Percentiles rank a stretch among this genome's conserved stretches.
Evolutionary conservation across 805 yeast species (phyloP).

Genomic region (Sugiyamaella qingdaonensis): DNA sequence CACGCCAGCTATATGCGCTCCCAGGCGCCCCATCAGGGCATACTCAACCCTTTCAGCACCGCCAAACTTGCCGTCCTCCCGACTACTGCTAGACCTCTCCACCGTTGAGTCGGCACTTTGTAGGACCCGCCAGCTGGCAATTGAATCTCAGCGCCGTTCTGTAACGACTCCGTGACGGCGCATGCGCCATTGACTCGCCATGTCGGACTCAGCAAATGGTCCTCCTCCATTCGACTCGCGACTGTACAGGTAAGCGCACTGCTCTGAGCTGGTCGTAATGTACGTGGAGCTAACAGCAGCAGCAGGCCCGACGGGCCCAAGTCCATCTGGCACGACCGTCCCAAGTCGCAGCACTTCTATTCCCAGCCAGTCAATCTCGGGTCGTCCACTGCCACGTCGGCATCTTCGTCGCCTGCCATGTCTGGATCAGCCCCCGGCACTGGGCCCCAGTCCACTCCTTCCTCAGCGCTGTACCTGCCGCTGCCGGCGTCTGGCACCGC

Average conservation of each 20-base stretch:
- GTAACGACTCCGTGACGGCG: background rate
- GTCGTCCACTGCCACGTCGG: conserved; percentile 2
- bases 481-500: conserved; percentile 4
- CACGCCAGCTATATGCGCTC: background rate
- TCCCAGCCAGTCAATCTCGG: conserved; percentile 10
- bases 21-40: conserved; percentile 2
- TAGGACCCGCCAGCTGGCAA: background rate
- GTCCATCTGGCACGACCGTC: conserved; percentile 19
- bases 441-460: conserved; percentile 6
- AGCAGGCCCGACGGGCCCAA: conserved; percentile 10
- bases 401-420: conserved; percentile 6
- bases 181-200: conserved; percentile 4
- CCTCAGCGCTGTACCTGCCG: conserved; percentile 5
- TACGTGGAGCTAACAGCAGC: background rate
- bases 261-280: background rate
- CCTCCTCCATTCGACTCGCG: conserved; percentile 25
- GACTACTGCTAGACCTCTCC: background rate
- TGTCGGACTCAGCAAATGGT: conserved; percentile 22
- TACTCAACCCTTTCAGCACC: conserved; percentile 2
- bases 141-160: background rate
- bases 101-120: background rate
- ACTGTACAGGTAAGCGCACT: conserved; percentile 9
- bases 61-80: conserved; percentile 6
- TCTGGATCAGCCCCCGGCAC: background rate
- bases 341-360: conserved; percentile 19